Evolutionary conservation across 352 stramenopile genomes (phyloP), one percentile per base, ranked within the genome.

Genomic region (Phytophthora melonis): DNA sequence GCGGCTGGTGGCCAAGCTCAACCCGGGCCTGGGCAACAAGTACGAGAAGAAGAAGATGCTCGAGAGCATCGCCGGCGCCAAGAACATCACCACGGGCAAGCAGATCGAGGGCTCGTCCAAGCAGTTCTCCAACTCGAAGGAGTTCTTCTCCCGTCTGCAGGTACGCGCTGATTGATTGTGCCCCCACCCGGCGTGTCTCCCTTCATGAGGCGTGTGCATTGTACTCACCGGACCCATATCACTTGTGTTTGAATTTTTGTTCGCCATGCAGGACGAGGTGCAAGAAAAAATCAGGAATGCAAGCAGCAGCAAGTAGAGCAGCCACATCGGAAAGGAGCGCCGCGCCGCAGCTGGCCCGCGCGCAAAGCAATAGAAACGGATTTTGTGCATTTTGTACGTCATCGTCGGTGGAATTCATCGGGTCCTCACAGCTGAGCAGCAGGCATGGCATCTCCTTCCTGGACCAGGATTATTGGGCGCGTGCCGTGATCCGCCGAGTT

Each of bases 1-100:
- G 72, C 92, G 90, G 55, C 83, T 98, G 14, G 91, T 98, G 78
- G 96, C 94, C 43, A 97, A 98, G 79, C 85, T 98, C 68, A 94
- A 98, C 77, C 94, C 96, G n/a, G 94, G 94, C 0, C 81, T 98
- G 39, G 94, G 95, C 69, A 98, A 99, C 84, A 98, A 98, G 63
- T 98, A 98, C 84, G 96, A 97, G 71, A 98, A 98, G 79, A 96
- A 90, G 86, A 97, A 96, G 68, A 86, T 96, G 81, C 80, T 95
- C 68, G 86, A 96, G 75, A 93, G 81, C 70, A 80, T 96, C 43
- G 82, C 85, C 25, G 79, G 76, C 58, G 85, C 87, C 80, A 93
- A 92, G 78, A 96, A 94, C 72, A 80, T 96, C 71, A 93, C 85
- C n/a, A 89, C 65, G 68, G 89, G 89, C 82, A 96, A 90, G 74